phyloP scores from a whole-genome alignment of 2,329 filamentous ascomycete genomes.

The Aspergillus sp. region DNA sequence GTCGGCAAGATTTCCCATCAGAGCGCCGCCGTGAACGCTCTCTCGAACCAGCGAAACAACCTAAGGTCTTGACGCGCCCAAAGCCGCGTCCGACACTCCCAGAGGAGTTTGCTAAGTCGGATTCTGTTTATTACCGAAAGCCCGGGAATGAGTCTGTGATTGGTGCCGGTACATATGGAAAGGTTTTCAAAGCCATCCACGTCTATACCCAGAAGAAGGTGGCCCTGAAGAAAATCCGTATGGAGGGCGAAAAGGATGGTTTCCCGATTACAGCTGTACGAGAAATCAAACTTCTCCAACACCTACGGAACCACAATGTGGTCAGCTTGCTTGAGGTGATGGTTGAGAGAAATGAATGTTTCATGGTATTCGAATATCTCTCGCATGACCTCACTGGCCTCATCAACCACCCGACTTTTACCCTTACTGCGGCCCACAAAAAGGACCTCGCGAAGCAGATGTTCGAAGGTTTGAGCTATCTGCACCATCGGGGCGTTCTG shows the following conservation, averaged over 20 bases:
- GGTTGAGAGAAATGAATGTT: slow-evolving; percentile 98
- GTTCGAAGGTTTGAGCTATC: slow-evolving; percentile 89
- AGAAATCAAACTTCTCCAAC: slow-evolving; percentile 95
- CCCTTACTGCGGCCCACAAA: slow-evolving; percentile 78
- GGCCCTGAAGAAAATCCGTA: slow-evolving; percentile 96
- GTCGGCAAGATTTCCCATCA: slow-evolving; percentile 30
- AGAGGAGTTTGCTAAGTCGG: slow-evolving; percentile 71
- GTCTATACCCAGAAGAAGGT: slow-evolving; percentile 74
- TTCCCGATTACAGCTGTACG: slow-evolving; percentile 96
- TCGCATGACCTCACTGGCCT: slow-evolving; percentile 94
- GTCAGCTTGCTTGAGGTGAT: slow-evolving; percentile 92
- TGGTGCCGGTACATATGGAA: slow-evolving; percentile 90
- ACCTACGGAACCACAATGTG: slow-evolving; percentile 85
- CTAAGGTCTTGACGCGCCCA: slow-evolving; percentile 66
- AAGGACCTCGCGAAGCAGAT: slow-evolving; percentile 92
- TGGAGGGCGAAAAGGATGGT: slow-evolving; percentile 99
- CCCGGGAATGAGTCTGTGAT: slow-evolving; percentile 97
- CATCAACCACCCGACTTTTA: slow-evolving; percentile 90
- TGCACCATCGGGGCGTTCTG: slow-evolving; percentile 88
- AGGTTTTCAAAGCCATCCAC: slow-evolving; percentile 90
- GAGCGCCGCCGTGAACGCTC: slow-evolving; percentile 52
- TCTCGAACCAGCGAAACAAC: slow-evolving; percentile 53
- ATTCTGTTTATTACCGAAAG: slow-evolving; percentile 92
- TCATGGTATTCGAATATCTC: slow-evolving; percentile 99
- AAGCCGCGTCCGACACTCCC: slow-evolving; percentile 71